Evolutionary conservation across 192 early-diverging fungal species (phyloP), one percentile per base, ranked within the genome.

Genomic region (Globomyces pollinis-pini): DNA sequence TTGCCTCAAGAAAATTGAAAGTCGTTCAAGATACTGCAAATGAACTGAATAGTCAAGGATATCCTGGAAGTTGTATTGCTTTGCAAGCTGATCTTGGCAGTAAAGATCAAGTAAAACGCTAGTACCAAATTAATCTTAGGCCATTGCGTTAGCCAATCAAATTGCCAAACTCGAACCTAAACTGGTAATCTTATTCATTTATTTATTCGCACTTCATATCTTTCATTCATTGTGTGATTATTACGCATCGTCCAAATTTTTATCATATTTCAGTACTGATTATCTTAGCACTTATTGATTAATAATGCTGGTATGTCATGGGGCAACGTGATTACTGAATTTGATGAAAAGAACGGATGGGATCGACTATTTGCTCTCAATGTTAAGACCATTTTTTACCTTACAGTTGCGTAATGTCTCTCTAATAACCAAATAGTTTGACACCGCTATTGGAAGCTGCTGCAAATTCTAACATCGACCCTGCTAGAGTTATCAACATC

Each of bases 401-500:
- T 93, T 47, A 88, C 86, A 2, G 82, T 84, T 66, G 81, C 80
- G 69, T 85, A 39, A 50, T n/a, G n/a, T n/a, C n/a, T n/a, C n/a
- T n/a, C 64, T 58, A 13, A 21, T 29, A 29, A 23, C 24, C 36
- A 39, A 38, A 31, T n/a, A 68, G 64, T 11, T 72, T 85, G 41
- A 56, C 89, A 13, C 90, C 89, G 4, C 68, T 88, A 39, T 72
- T 96, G 11, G 68, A 74, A 26, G 77, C 77, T 23, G 80, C 68
- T 15, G 76, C 80, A 5, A 76, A 71, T 6, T 60, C 61, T 1
- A 47, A 63, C 16, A 38, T 74, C 4, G 64, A 72, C 24, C 89
- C 91, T 3, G 73, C 86, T 1, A 72, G 84, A 13, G 81, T 97
- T n/a, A 94, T 97, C 74, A 97, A 94, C 67, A 88, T 97, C 64